Evolutionary conservation across 345 rosid genomes (phyloP), one percentile per base, ranked within the genome.

Genomic region (Moricandia moricandioides): DNA sequence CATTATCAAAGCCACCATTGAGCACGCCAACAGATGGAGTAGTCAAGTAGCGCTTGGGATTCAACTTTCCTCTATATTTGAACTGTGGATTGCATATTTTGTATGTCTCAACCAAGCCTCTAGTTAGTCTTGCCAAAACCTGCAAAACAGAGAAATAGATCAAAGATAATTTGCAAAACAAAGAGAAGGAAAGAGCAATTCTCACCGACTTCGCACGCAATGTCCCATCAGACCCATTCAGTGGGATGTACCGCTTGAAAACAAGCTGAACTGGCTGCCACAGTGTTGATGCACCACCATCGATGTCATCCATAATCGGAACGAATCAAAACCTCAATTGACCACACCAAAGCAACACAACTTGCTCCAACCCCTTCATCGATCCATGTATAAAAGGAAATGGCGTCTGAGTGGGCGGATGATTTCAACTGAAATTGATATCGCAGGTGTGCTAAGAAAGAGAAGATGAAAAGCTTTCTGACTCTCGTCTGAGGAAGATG

Each of bases 1-100:
- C 89, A 82, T 96, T 96, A 83, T 92, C 99, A 81, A 74, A 85
- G 76, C 99, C 98, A 81, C 89, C 98, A 74, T 96, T 96, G 80
- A 83, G 91, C 69, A 88, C 91, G 74, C 98, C 98, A 81, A 77
- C 84, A 27, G 99, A 87, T 57, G 99, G 99, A 82, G 87, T 91
- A 66, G 98, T 96, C 88, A 96, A 84, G 84, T 87, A 96, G 71
- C 97, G 88, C 88, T 92, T 96, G 29, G 97, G 98, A 83, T 91
- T 92, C 77, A 92, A 79, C 74, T 91, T 96, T 80, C 92, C 97
- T 62, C 90, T 88, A 88, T 87, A 96, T 74, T 85, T 92, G 80
- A 96, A 92, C 62, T 85, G 86, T 17, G 97, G 91, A 81, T 96
- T 87, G 87, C 99, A 96, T 80, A 77, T 79, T 79, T 76, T 88